A percentile compares a stretch with the other conserved stretches of the same genome.
Conservation (phyloP, 2,329 filamentous ascomycete species). For the Hymenoscyphus occultus region DNA sequence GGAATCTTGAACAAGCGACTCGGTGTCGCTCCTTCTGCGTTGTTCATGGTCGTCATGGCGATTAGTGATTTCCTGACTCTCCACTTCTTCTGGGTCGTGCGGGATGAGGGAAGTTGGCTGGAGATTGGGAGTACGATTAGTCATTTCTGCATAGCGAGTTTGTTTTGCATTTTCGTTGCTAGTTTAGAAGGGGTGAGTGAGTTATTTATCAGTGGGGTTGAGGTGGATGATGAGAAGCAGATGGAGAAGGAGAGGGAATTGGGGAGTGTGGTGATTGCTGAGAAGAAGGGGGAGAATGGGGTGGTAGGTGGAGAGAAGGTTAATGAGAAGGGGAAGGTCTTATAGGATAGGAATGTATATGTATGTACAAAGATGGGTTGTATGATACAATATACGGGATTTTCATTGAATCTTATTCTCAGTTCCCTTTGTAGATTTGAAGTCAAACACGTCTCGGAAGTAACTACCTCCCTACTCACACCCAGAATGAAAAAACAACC, state of each 20-base stretch:
- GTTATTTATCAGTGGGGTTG: conserved; percentile 75
- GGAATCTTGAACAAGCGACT: conserved; percentile 84
- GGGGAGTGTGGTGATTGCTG: conserved; percentile 23
- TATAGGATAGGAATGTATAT: neutral
- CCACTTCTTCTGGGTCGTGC: conserved; percentile 97
- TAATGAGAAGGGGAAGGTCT: neutral
- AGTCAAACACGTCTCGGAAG: too few species aligned
- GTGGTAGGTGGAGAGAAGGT: neutral
- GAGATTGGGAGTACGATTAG: conserved; percentile 97
- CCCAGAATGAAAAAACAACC: too few species aligned
- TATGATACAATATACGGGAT: neutral
- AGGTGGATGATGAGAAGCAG: conserved; percentile 48
- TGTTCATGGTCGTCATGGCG: conserved; percentile 94
- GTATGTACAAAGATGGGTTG: neutral
- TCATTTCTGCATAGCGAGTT: conserved; percentile 89
- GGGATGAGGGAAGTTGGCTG: conserved; percentile 93
- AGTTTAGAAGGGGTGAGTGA: conserved; percentile 82
- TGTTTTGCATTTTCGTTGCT: conserved; percentile 87
- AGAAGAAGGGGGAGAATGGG: conserved; percentile 19
- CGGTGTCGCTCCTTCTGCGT: conserved; percentile 77
- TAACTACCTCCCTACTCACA: too few species aligned
- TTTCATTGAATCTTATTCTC: neutral
- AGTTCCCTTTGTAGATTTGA: too few species aligned
- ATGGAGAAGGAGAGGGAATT: conserved; percentile 32
- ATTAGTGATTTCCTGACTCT: conserved; percentile 88